phyloP scores from a whole-genome alignment of 768 basidiomycete genomes.

The Boletus vermiculosoides region DNA sequence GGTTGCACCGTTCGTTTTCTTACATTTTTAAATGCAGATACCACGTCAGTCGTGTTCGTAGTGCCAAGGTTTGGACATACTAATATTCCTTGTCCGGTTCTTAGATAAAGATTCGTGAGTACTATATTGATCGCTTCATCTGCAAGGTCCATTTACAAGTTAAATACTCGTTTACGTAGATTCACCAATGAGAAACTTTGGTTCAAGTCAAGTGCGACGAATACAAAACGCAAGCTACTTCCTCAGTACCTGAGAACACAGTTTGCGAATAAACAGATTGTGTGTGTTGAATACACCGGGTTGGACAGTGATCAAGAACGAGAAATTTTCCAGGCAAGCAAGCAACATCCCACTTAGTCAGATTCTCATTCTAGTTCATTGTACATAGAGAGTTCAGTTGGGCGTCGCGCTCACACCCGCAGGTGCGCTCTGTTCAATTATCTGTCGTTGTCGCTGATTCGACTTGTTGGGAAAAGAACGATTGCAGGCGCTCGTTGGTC shows the following conservation, averaged over 20 bases:
- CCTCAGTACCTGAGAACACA: conserved; percentile 33
- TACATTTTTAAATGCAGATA: conserved; percentile 34
- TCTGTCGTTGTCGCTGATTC: not conserved
- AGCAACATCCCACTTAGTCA: not conserved
- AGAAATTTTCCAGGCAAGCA: conserved; percentile 59
- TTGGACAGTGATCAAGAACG: conserved; percentile 55
- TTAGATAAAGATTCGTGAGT: conserved; percentile 44
- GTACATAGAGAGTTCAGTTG: conserved; percentile 46
- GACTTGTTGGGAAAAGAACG: conserved; percentile 38
- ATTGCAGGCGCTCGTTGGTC: conserved; percentile 48
- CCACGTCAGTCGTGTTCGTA: conserved; percentile 36
- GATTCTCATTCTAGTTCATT: not conserved
- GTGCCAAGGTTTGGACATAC: not conserved
- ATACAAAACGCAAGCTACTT: conserved; percentile 32
- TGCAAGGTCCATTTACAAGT: not conserved
- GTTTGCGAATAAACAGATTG: conserved; percentile 47
- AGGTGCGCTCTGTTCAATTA: conserved; percentile 31
- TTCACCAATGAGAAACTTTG: conserved; percentile 40
- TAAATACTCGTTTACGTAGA: conserved; percentile 2
- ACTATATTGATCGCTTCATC: not conserved
- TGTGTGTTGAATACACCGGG: conserved; percentile 53
- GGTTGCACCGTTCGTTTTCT: not conserved
- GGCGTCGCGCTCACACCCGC: conserved; percentile 50
- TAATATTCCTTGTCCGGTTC: conserved; percentile 1
- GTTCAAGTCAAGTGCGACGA: conserved; percentile 29